phyloP scores from a whole-genome alignment of 2,329 filamentous ascomycete species.

The Grosmannia serpens region DNA sequence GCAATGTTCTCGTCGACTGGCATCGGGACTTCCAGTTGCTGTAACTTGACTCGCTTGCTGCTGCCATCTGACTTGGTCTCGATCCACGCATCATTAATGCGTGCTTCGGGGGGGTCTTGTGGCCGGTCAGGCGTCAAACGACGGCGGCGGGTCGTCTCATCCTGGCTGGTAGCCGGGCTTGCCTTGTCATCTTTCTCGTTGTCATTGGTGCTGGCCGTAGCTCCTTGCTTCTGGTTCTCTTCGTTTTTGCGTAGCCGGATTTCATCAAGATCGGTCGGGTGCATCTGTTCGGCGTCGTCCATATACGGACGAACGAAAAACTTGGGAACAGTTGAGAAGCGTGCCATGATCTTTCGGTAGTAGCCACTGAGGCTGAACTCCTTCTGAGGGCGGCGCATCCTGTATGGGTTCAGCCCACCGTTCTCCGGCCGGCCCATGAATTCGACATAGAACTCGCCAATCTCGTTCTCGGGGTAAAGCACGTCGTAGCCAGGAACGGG shows the following conservation, averaged over 20 bases:
- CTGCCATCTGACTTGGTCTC: slow-evolving; percentile 25
- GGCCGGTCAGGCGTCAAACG: slow-evolving; percentile 10
- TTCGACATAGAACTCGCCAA: slow-evolving; percentile 70
- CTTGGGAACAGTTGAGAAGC: slow-evolving; percentile 51
- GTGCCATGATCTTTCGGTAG: slow-evolving; percentile 75
- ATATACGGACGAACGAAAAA: slow-evolving; percentile 61
- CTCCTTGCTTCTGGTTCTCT: slow-evolving; percentile 10
- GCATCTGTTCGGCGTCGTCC: slow-evolving; percentile 69
- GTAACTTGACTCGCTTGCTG: slow-evolving; percentile 30
- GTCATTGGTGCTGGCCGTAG: slow-evolving; percentile 3
- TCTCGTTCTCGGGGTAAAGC: slow-evolving; percentile 70
- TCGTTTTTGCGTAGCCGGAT: slow-evolving; percentile 34
- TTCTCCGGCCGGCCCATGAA: slow-evolving; percentile 78
- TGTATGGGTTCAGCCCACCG: slow-evolving; percentile 65
- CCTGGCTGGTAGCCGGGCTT: not conserved
- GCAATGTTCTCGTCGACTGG: not conserved
- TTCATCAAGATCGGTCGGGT: slow-evolving; percentile 73
- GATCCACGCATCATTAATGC: slow-evolving; percentile 28
- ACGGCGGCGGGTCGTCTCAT: slow-evolving; percentile 14
- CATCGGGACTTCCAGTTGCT: not conserved
- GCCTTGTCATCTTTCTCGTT: not conserved
- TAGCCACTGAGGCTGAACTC: slow-evolving; percentile 82
- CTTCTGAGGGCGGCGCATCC: slow-evolving; percentile 77
- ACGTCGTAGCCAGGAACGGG: slow-evolving; percentile 90
- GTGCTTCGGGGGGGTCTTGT: slow-evolving; percentile 10